These are phyloP conservation scores for Aspergillus japonicus DNA, from an alignment of 2,329 filamentous ascomycete species.

Conservation along the genomic window DNA sequence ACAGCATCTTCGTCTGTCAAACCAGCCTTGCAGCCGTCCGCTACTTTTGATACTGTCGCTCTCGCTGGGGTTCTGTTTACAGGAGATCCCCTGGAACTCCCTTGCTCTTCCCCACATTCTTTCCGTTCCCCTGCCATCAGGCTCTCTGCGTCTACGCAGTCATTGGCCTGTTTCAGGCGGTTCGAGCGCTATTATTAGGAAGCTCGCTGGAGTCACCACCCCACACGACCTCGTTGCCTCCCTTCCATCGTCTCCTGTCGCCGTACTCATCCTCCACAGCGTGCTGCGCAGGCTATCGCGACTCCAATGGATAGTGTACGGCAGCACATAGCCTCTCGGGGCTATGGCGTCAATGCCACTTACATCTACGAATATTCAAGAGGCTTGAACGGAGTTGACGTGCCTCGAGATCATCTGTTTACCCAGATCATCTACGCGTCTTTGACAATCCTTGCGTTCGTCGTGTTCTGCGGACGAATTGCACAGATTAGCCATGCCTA, in stretches of 20 bases:
- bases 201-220: neutral
- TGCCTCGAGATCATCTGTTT: constrained; percentile 40
- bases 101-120: constrained; percentile 20
- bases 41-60: neutral
- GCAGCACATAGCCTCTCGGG: constrained; percentile 25
- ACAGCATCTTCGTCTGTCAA: neutral
- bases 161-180: constrained; percentile 7
- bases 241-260: constrained; percentile 5
- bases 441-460: constrained; percentile 34
- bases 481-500: constrained; percentile 46
- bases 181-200: constrained; percentile 3
- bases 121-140: constrained; percentile 23
- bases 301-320: constrained; percentile 30
- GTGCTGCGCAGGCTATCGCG: constrained; percentile 5
- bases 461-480: constrained; percentile 42
- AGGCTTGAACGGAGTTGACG: constrained; percentile 40
- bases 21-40: neutral
- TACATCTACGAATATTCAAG: constrained; percentile 44
- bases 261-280: constrained; percentile 5
- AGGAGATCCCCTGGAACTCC: constrained; percentile 2
- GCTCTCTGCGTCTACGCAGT: constrained; percentile 14
- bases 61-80: neutral
- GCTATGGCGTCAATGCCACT: constrained; percentile 36
- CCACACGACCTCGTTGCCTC: constrained; percentile 4
- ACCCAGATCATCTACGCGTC: constrained; percentile 42